Evolutionary conservation across 2,329 filamentous ascomycete genomes (phyloP).

Genomic region (Cryphonectria japonica): DNA sequence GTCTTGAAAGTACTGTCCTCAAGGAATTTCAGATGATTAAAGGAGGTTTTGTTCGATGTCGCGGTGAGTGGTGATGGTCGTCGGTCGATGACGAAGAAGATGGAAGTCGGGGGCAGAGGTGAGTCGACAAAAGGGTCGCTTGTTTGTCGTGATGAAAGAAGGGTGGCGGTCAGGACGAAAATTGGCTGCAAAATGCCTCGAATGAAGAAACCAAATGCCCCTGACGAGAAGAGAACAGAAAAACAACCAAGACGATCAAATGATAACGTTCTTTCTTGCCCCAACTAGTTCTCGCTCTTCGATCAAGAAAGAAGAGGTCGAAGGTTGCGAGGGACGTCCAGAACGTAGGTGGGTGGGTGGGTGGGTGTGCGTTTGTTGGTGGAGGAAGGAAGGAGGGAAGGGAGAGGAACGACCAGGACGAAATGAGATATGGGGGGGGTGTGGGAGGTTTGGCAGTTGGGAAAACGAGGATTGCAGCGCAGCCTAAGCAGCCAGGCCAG

Average conservation of each 20-base stretch:
- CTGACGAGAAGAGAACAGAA: neutral
- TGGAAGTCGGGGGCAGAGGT: neutral
- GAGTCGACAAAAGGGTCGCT: neutral
- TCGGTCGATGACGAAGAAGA: conserved; percentile 16
- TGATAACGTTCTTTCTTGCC: conserved; percentile 20
- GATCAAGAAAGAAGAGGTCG: conserved; percentile 23
- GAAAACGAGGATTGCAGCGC: conserved; percentile 17
- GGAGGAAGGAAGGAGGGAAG: conserved; percentile 25
- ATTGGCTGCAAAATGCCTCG: conserved; percentile 15
- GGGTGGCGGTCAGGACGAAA: conserved; percentile 5
- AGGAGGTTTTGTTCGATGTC: neutral
- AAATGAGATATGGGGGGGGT: conserved; percentile 28
- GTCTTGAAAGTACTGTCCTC: neutral
- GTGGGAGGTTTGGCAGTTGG: conserved; percentile 29
- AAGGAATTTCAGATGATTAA: neutral
- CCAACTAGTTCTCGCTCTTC: conserved; percentile 19
- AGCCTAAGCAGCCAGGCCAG: neutral
- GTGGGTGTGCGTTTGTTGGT: conserved; percentile 17
- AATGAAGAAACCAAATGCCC: conserved; percentile 13
- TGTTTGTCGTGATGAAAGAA: neutral
- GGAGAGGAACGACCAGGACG: conserved; percentile 30
- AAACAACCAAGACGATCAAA: conserved; percentile 6
- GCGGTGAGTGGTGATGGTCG: neutral
- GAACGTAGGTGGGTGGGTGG: neutral
- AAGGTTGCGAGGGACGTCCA: conserved; percentile 14